Evolutionary conservation across 1,139 yeast species (phyloP), one percentile per base, ranked within the genome.

Genomic region (Zygosaccharomyces pseudobailii): DNA sequence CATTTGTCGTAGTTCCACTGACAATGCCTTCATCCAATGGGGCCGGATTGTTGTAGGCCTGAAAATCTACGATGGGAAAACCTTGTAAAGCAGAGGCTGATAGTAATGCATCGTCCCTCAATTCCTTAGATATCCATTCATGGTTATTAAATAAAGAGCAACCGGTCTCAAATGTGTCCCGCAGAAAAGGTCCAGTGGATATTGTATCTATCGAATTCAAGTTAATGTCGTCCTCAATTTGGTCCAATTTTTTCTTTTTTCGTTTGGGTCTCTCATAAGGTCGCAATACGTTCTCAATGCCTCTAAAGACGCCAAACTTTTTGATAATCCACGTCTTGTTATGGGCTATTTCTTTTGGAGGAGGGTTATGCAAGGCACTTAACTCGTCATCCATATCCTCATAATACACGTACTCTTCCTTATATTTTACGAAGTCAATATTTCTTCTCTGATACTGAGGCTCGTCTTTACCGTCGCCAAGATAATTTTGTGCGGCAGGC

Each of bases 351-450:
- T 71, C 71, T 1, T 62, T 58, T 31, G 65, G 62, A 7, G 74
- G 72, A 4, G 84, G 79, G 27, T 77, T 70, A 57, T 86, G 87
- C 27, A 88, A 69, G 8, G 75, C 69, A 6, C 80, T 76, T 43
- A 89, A 70, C 56, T 86, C 89, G 39, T 73, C 70, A 62, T 88
- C 96, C 82, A 89, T 83, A 36, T 87, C 95, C 39, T 86, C 89
- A 60, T 89, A 87, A 9, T 82, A 78, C 42, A 76, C 77, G 61
- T 87, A 88, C 44, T 77, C 78, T 67, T 74, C 71, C 3, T 80
- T 74, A 55, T 89, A 89, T 45, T 69, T 74, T 1, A 88, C 96
- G 65, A 84, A 84, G 1, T 78, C 90, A n/a, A 85, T 82, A 49
- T 79, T 77, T 54, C 96, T 70, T 57, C 97, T 70, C 58, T 84